Conservation (phyloP, 2,329 filamentous ascomycete genomes). For the Sporothrix dimorphospora region DNA sequence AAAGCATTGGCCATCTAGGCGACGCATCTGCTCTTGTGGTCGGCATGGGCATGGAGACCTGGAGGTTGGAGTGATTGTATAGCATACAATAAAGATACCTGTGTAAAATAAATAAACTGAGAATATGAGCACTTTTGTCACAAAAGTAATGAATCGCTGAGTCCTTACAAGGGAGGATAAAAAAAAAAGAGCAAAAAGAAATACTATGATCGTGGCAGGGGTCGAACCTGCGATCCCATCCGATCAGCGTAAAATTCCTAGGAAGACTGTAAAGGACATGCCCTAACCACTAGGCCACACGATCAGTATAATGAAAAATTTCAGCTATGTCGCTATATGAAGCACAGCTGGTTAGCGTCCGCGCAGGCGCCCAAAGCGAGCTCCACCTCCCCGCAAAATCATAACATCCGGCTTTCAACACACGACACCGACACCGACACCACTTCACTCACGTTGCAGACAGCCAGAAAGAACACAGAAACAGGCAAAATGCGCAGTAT, state of each 20-base stretch:
- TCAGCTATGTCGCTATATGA: conserved; percentile 17
- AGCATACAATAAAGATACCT: conserved; percentile 4
- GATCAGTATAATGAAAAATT: conserved; percentile 29
- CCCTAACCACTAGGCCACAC: conserved; percentile 39
- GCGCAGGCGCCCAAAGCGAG: background rate
- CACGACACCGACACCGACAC: background rate
- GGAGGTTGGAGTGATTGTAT: conserved; percentile 37
- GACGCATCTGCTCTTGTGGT: conserved; percentile 43
- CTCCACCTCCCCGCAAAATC: conserved; percentile 16
- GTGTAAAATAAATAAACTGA: conserved; percentile 6
- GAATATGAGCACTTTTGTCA: background rate
- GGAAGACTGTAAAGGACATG: conserved; percentile 37
- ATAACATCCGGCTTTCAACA: background rate
- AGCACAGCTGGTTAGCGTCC: background rate
- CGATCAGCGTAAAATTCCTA: conserved; percentile 30
- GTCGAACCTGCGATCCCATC: conserved; percentile 39
- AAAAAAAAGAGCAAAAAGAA: conserved; percentile 19
- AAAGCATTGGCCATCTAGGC: conserved; percentile 39
- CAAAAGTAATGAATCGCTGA: background rate
- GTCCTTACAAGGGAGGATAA: background rate
- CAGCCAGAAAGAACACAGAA: background rate
- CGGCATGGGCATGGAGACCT: conserved; percentile 54
- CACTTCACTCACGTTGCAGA: background rate
- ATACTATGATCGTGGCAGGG: conserved; percentile 37
- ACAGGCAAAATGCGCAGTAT: conserved; percentile 29